Conservation (phyloP, 208 protist genomes). For the Trypanosoma brucei region DNA sequence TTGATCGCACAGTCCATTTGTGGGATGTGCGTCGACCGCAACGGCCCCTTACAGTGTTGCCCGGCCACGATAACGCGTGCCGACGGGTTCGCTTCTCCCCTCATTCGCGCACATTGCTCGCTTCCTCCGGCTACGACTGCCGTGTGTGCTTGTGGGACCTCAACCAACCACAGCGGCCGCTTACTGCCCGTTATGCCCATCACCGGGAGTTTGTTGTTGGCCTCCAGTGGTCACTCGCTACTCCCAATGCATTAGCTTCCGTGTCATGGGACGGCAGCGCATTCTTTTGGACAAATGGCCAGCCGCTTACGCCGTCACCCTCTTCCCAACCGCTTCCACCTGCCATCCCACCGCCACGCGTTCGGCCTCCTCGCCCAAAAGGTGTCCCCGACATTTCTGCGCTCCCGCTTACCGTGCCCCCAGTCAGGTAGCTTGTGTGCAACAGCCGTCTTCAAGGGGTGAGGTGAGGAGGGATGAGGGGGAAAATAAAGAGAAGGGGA, state of each 20-base stretch:
- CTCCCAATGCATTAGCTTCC: slow-evolving; percentile 57
- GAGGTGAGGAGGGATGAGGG: too few relatives aligned
- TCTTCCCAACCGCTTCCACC: slow-evolving; percentile 35
- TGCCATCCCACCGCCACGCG: slow-evolving; percentile 74
- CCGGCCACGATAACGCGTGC: slow-evolving; percentile 83
- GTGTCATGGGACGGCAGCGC: slow-evolving; percentile 68
- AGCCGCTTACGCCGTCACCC: slow-evolving; percentile 50
- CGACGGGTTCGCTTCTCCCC: slow-evolving; percentile 84
- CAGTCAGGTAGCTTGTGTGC: slow-evolving; percentile 7
- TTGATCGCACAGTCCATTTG: slow-evolving; percentile 79
- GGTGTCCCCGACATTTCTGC: slow-evolving; percentile 63
- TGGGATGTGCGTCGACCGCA: slow-evolving; percentile 80
- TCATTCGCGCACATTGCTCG: slow-evolving; percentile 66
- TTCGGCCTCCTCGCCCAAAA: slow-evolving; percentile 46
- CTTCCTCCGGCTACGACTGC: slow-evolving; percentile 85
- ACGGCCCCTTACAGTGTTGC: slow-evolving; percentile 70
- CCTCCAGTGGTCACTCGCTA: slow-evolving; percentile 76
- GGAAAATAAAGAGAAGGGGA: too few relatives aligned
- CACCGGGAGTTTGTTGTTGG: slow-evolving; percentile 89
- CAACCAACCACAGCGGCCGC: slow-evolving; percentile 68
- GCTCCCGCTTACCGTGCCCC: slow-evolving; percentile 38
- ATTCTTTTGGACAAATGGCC: slow-evolving; percentile 64
- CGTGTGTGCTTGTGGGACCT: slow-evolving; percentile 87
- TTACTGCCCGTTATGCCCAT: slow-evolving; percentile 77
- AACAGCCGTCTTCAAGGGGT: not conserved